These are phyloP conservation scores for Camellia oleifera DNA, from an alignment of 179 eudicot species.

Conservation along the genomic window DNA sequence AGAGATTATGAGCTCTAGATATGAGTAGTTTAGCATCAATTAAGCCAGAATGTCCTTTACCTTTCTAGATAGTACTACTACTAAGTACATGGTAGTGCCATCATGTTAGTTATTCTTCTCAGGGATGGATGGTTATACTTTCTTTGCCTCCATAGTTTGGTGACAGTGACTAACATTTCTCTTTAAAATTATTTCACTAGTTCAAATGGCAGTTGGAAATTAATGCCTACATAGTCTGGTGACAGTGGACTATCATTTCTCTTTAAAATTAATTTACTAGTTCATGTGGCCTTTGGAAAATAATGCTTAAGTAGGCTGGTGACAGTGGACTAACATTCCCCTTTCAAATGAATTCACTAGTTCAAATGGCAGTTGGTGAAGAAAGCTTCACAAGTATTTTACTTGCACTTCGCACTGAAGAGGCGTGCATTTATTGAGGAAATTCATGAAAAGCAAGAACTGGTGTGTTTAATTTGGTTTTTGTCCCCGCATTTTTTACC, in stretches of 20 bases:
- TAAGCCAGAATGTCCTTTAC: background rate
- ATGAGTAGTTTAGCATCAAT: background rate
- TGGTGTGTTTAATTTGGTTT: slow-evolving; percentile 43
- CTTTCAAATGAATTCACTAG: slow-evolving; percentile 33
- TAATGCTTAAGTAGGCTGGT: background rate
- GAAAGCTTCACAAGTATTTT: slow-evolving; percentile 93
- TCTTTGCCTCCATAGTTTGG: background rate
- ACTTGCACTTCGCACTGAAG: slow-evolving; percentile 83
- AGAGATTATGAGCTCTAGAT: slow-evolving; percentile 5
- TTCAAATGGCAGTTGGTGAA: slow-evolving; percentile 92
- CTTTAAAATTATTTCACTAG: slow-evolving; percentile 34
- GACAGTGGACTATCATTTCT: background rate
- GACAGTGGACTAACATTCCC: slow-evolving; percentile 2
- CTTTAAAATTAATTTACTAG: slow-evolving; percentile 33
- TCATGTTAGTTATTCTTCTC: background rate
- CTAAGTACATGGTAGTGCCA: background rate
- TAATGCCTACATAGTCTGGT: background rate
- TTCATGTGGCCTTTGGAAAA: slow-evolving; percentile 77
- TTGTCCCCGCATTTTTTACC: background rate
- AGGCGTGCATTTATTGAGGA: slow-evolving; percentile 84
- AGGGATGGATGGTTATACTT: background rate
- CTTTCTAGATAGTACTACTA: background rate
- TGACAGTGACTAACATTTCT: background rate
- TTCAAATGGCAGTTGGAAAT: slow-evolving; percentile 79
- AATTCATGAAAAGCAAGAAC: slow-evolving; percentile 97